Evolutionary conservation across 306 rosid genomes (phyloP).

Genomic region (Pyrus communis): DNA sequence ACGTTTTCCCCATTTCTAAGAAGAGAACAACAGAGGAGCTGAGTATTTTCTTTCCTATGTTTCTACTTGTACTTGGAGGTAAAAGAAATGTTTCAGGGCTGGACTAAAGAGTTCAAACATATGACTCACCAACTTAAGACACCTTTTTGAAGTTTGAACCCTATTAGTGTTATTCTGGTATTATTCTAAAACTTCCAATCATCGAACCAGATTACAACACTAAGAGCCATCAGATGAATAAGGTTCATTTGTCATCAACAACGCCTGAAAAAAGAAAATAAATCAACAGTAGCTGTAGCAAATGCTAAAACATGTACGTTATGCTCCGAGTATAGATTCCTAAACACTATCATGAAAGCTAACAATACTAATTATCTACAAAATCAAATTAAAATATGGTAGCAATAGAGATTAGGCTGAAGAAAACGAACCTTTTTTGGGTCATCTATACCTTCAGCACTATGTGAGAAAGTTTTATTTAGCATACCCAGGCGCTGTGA

Average conservation of each 20-base stretch:
- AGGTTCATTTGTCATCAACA: conserved; percentile 18
- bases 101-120: background rate
- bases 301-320: conserved; percentile 1
- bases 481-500: conserved; percentile 51
- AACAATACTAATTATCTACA: background rate
- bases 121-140: background rate
- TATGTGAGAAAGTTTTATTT: conserved; percentile 34
- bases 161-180: background rate
- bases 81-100: background rate
- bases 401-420: background rate
- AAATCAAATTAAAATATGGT: background rate
- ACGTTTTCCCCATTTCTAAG: background rate
- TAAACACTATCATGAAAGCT: background rate
- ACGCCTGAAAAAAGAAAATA: conserved; percentile 13
- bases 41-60: background rate
- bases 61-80: background rate
- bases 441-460: conserved; percentile 29
- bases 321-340: background rate
- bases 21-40: background rate
- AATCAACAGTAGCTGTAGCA: background rate
- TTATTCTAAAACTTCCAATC: background rate
- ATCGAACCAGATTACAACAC: conserved; percentile 11
- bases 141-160: background rate
- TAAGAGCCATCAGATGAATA: conserved; percentile 20
- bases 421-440: conserved; percentile 57